Conservation (phyloP, 305 asterid species). For the Solanum hybrid region DNA sequence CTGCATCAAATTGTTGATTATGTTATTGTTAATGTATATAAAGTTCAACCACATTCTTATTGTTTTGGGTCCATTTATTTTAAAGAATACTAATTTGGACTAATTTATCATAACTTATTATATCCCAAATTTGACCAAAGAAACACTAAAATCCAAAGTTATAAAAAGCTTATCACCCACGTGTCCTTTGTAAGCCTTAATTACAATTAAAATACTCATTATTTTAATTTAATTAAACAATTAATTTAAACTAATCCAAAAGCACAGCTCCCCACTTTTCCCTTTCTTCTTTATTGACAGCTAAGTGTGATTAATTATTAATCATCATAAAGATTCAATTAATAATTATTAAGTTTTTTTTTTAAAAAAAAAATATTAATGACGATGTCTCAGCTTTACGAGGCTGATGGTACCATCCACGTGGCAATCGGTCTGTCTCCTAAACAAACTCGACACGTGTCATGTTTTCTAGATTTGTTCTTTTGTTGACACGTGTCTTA, state of each 20-base stretch:
- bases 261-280: neutral
- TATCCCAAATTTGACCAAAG: slow-evolving; percentile 3
- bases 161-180: neutral
- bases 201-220: neutral
- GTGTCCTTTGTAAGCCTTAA: neutral
- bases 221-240: neutral
- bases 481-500: neutral
- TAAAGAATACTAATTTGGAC: neutral
- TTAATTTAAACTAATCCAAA: neutral
- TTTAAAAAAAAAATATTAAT: neutral
- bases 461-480: neutral
- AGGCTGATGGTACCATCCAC: slow-evolving; percentile 3
- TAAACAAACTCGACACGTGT: neutral
- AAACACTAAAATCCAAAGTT: neutral
- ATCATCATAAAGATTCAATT: neutral
- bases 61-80: neutral
- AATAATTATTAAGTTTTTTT: neutral
- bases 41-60: neutral
- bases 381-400: neutral
- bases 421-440: neutral
- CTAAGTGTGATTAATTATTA: neutral
- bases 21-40: neutral
- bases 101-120: neutral
- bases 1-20: neutral
- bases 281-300: slow-evolving; percentile 1